A percentile compares a stretch with the other conserved stretches of the same genome.
Evolutionary conservation across 1,284 basidiomycete genomes (phyloP).

Genomic region (Cutaneotrichosporon sp.): DNA sequence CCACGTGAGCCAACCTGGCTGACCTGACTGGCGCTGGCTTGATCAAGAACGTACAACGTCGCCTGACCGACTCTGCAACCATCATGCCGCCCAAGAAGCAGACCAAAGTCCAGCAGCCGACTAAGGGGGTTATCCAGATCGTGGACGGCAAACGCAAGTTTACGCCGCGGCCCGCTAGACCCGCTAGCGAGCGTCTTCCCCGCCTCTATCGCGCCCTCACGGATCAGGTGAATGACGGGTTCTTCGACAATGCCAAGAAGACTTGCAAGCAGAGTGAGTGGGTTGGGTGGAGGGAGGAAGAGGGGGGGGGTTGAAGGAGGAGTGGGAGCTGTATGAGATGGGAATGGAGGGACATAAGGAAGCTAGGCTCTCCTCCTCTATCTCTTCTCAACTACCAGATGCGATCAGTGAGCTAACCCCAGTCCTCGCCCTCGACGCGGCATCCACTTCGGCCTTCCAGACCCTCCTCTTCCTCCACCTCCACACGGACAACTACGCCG

Average conservation of each 20-base stretch:
- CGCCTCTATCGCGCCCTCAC: constrained; percentile 73
- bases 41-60: neutral
- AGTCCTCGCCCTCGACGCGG: constrained; percentile 71
- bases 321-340: neutral
- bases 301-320: neutral
- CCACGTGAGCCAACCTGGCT: neutral
- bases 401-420: constrained; percentile 6
- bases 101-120: neutral
- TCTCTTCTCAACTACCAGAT: too few relatives aligned
- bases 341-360: neutral
- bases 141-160: constrained; percentile 25
- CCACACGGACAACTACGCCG: constrained; percentile 68
- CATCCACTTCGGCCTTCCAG: constrained; percentile 68
- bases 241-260: constrained; percentile 75
- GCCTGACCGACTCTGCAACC: neutral
- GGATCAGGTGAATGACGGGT: constrained; percentile 78
- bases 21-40: too few relatives aligned
- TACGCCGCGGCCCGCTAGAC: constrained; percentile 58
- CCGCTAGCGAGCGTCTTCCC: constrained; percentile 63
- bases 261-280: constrained; percentile 81
- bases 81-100: constrained; percentile 15
- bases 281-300: neutral
- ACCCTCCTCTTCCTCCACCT: constrained; percentile 78
- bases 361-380: neutral
- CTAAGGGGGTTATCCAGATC: constrained; percentile 3